A percentile compares a stretch with the other conserved stretches of the same genome.
Evolutionary conservation across 1,284 basidiomycete genomes (phyloP).

Genomic region (Cutaneotrichosporon curvatum): DNA sequence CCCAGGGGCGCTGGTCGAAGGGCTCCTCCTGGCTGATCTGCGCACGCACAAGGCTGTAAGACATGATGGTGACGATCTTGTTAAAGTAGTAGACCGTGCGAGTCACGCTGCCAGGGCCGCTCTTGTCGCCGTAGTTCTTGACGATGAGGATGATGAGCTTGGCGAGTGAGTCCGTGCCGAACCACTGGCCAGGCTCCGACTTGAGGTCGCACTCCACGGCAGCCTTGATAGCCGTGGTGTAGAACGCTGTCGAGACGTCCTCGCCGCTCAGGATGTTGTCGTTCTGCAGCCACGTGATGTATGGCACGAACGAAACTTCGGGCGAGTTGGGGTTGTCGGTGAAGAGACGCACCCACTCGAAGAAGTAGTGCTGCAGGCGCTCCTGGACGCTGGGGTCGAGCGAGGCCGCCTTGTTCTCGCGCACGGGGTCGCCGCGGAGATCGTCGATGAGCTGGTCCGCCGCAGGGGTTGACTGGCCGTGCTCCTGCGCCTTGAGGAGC

Average conservation of each 20-base stretch:
- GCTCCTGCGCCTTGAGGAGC: conserved; percentile 54
- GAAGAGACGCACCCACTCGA: conserved; percentile 90
- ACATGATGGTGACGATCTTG: conserved; percentile 95
- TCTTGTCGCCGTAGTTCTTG: conserved; percentile 76
- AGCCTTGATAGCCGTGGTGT: conserved; percentile 93
- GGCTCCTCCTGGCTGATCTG: conserved; percentile 86
- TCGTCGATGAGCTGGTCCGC: conserved; percentile 45
- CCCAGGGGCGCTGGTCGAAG: conserved; percentile 98
- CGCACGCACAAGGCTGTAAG: conserved; percentile 86
- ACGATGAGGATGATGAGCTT: conserved; percentile 95
- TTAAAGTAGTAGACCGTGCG: conserved; percentile 97
- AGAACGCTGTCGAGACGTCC: conserved; percentile 95
- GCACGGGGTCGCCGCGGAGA: conserved; percentile 24
- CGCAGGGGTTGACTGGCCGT: conserved; percentile 28
- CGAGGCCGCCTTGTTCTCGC: conserved; percentile 21
- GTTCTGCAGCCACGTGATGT: conserved; percentile 90
- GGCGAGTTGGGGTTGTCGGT: conserved; percentile 59
- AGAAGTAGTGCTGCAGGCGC: conserved; percentile 54
- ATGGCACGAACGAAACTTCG: conserved; percentile 95
- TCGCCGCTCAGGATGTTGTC: conserved; percentile 95
- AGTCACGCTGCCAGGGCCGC: conserved; percentile 68
- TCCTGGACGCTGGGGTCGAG: conserved; percentile 48
- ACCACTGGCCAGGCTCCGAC: conserved; percentile 69
- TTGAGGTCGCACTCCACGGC: conserved; percentile 89
- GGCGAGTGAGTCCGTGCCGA: conserved; percentile 91